Percentiles rank a stretch among this genome's conserved stretches.
phyloP scores from a whole-genome alignment of 352 stramenopile genomes.

The Globisporangium solare region DNA sequence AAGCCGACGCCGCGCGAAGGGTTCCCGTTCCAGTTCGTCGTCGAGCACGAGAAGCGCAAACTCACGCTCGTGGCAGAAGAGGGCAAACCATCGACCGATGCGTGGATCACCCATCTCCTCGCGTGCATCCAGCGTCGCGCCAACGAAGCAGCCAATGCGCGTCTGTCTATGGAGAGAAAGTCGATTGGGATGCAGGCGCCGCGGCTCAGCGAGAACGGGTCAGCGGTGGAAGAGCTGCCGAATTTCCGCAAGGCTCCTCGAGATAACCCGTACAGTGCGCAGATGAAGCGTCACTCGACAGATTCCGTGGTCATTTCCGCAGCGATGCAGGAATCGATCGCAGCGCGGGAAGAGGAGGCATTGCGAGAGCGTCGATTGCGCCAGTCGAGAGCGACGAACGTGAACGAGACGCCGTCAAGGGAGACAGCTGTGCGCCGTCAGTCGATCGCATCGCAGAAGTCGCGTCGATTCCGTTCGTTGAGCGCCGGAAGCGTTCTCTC shows the following conservation, averaged over 20 bases:
- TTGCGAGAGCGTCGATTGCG: conserved; percentile 31
- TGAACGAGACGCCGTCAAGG: conserved; percentile 21
- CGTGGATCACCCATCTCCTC: conserved; percentile 64
- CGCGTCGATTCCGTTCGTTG: conserved; percentile 44
- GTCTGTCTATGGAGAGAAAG: conserved; percentile 31
- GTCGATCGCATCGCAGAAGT: conserved; percentile 6
- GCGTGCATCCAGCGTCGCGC: conserved; percentile 37
- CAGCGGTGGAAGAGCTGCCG: conserved; percentile 33
- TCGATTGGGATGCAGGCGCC: conserved; percentile 26
- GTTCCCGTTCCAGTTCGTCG: conserved; percentile 62
- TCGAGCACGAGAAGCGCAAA: conserved; percentile 62
- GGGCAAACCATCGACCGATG: conserved; percentile 38
- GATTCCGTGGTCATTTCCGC: conserved; percentile 60
- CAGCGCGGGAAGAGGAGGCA: conserved; percentile 34
- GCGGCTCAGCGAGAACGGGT: conserved; percentile 34
- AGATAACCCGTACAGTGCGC: conserved; percentile 16
- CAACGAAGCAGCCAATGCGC: conserved; percentile 20
- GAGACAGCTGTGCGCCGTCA: conserved; percentile 17
- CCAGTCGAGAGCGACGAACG: conserved; percentile 38
- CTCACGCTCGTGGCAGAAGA: conserved; percentile 72
- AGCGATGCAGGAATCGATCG: conserved; percentile 46
- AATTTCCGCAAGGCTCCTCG: conserved; percentile 17
- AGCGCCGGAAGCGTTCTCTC: conserved; percentile 67
- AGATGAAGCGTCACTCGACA: conserved; percentile 65
- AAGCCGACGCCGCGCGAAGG: conserved; percentile 38